phyloP scores from a whole-genome alignment of 2,329 filamentous ascomycete genomes.

The Epichloe bromicola region DNA sequence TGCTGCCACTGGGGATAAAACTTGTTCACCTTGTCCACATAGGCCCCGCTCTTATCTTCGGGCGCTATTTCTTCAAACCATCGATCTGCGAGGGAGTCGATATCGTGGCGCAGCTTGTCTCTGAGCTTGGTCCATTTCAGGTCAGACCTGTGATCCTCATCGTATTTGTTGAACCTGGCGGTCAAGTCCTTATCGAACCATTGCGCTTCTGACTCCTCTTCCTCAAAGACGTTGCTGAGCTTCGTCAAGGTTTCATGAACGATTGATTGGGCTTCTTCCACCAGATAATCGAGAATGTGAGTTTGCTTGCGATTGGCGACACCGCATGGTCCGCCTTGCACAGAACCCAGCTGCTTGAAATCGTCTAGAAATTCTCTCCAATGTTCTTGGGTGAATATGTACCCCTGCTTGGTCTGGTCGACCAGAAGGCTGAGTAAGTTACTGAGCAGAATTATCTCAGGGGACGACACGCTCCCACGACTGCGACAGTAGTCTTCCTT shows the following conservation, averaged over 20 bases:
- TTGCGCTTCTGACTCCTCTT: background rate
- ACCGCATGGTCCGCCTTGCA: no score
- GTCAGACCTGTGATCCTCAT: background rate
- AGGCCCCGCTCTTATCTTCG: constrained; percentile 8
- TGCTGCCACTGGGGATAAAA: constrained; percentile 28
- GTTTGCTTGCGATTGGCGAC: no score
- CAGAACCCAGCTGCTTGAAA: constrained; percentile 6
- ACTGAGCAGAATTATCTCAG: constrained; percentile 34
- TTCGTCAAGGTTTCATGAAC: background rate
- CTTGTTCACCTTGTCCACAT: constrained; percentile 17
- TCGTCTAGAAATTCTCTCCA: constrained; percentile 25
- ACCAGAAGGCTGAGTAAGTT: constrained; percentile 40
- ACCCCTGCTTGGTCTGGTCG: constrained; percentile 44
- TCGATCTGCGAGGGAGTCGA: constrained; percentile 14
- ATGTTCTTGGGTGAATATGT: constrained; percentile 30
- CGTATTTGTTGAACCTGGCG: background rate
- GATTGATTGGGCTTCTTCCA: background rate
- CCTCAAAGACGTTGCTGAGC: background rate
- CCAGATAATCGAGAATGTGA: background rate
- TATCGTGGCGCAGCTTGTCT: constrained; percentile 12
- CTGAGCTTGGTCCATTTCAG: constrained; percentile 17
- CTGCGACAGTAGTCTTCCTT: constrained; percentile 52
- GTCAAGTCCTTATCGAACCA: background rate
- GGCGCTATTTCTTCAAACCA: constrained; percentile 19
- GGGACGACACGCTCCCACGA: constrained; percentile 33